These are phyloP conservation scores for Ehretia macrophylla DNA, from an alignment of 257 asterid species.

Conservation along the genomic window DNA sequence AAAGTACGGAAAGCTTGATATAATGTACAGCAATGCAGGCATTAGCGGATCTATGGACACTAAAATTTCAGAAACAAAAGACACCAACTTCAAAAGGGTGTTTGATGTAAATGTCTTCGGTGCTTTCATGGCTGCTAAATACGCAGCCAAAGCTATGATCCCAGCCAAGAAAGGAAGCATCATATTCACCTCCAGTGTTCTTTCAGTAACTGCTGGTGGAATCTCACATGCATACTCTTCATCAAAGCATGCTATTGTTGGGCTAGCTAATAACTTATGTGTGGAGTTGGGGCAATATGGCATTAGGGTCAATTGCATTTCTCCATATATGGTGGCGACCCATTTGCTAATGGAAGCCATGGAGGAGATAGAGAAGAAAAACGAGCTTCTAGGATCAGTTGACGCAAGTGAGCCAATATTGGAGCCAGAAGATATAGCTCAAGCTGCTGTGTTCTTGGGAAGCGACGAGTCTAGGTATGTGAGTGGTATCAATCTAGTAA, in stretches of 20 bases:
- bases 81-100: neutral
- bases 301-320: constrained; percentile 30
- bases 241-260: constrained; percentile 29
- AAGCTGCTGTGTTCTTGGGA: constrained; percentile 20
- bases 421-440: constrained; percentile 13
- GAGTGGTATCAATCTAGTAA: constrained; percentile 20
- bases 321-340: constrained; percentile 21
- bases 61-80: neutral
- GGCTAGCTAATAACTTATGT: constrained; percentile 23
- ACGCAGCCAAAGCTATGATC: constrained; percentile 35
- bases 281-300: constrained; percentile 30
- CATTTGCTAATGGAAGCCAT: neutral
- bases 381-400: neutral
- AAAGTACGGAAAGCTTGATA: constrained; percentile 8
- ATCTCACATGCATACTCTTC: constrained; percentile 18
- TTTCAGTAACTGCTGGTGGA: constrained; percentile 19
- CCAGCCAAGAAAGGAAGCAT: constrained; percentile 30
- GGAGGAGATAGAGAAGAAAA: constrained; percentile 1
- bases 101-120: constrained; percentile 9
- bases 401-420: neutral
- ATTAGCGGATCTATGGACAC: neutral
- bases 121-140: constrained; percentile 26
- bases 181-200: constrained; percentile 25
- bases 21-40: constrained; percentile 14
- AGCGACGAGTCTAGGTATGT: constrained; percentile 25